Base-by-base conservation (phyloP, 805 yeast species). In the Groenewaldozyma salmanticensis region DNA sequence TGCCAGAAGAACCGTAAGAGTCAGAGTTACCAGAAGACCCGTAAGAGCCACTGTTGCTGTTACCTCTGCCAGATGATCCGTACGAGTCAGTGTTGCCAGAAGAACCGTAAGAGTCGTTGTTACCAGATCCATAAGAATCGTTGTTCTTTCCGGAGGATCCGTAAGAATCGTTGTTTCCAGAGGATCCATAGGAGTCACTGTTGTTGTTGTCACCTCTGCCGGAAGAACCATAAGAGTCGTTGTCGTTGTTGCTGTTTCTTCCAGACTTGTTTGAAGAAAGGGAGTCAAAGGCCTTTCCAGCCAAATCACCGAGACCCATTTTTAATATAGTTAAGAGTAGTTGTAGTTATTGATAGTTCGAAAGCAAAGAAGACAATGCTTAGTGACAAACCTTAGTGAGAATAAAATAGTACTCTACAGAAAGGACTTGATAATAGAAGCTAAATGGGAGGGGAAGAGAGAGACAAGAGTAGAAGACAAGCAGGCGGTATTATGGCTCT, bases 41-140 rank as follows among this genome's bases (percentile, higher is more conserved):
- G n/a, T n/a, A n/a, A n/a, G n/a, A n/a, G n/a, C n/a, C n/a, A n/a
- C n/a, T n/a, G n/a, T n/a, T n/a, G n/a, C n/a, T n/a, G n/a, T n/a
- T n/a, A 43, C 53, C 52, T 37, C 54, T 50, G 50, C 60, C 59
- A 35, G 54, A 56, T 27, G 58, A 52, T 33, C 61, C 65, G 43
- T 57, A 57, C 18, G 61, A 53, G 54, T 54, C 52, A 40, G 50
- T 43, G 40, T 55, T 60, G 43, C 56, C 56, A 21, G 38, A 39
- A 22, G 38, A 39, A 18, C 54, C 54, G 42, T 43, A 51, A 21
- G 54, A 50, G 42, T 46, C 48, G 43, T 35, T 36, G 39, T 44
- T 44, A n/a, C 27, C 35, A 21, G 52, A 53, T 20, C 63, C 62
- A 35, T 37, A 41, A 21, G 48, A 45, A 24, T 42, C 40, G 20